Conservation (phyloP, 345 rosid species). For the Toxicodendron radicans region DNA sequence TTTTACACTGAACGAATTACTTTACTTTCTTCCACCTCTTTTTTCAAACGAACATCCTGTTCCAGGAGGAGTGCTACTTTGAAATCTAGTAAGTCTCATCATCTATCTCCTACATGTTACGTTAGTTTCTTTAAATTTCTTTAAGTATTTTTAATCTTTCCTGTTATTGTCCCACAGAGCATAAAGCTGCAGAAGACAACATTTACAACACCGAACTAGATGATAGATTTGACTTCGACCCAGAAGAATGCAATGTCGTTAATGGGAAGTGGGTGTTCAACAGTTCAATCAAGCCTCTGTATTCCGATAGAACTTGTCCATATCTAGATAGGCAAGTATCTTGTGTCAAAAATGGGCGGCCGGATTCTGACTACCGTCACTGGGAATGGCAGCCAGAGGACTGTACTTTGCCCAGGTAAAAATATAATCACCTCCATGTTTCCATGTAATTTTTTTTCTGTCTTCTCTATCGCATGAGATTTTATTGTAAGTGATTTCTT, state of each 20-base stretch:
- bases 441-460: neutral
- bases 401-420: slow-evolving; percentile 71
- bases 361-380: slow-evolving; percentile 62
- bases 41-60: slow-evolving; percentile 52
- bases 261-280: slow-evolving; percentile 84
- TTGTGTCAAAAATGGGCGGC: slow-evolving; percentile 68
- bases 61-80: slow-evolving; percentile 38
- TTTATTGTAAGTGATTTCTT: neutral
- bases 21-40: slow-evolving; percentile 41
- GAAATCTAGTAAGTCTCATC: slow-evolving; percentile 52
- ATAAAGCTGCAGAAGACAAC: slow-evolving; percentile 30
- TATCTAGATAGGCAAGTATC: slow-evolving; percentile 78
- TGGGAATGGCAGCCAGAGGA: slow-evolving; percentile 99
- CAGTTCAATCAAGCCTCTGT: slow-evolving; percentile 57
- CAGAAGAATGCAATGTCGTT: slow-evolving; percentile 76
- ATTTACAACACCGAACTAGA: slow-evolving; percentile 45
- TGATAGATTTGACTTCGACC: slow-evolving; percentile 83
- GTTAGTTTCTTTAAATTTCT: too few species aligned
- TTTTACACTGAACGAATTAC: slow-evolving; percentile 58
- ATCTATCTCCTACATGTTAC: too few species aligned
- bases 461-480: neutral
- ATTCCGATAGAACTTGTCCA: slow-evolving; percentile 77
- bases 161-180: slow-evolving; percentile 30
- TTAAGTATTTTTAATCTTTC: neutral
- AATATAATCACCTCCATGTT: neutral